phyloP scores from a whole-genome alignment of 345 rosid species.

The Clausena lansium region DNA sequence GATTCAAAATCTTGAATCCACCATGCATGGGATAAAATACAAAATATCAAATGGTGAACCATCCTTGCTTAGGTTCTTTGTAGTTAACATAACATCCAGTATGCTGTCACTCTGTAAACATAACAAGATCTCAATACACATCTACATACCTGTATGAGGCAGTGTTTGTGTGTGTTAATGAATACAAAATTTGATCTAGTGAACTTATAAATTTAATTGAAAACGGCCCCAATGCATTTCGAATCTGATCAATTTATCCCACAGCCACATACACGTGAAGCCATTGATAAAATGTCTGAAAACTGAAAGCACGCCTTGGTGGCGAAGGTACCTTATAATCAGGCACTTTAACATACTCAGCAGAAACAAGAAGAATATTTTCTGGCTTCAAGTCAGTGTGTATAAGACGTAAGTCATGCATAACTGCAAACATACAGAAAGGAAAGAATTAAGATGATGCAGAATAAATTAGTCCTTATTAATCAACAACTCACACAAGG shows the following conservation, averaged over 20 bases:
- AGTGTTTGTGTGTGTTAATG: background rate
- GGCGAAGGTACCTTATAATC: constrained; percentile 59
- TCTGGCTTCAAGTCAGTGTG: constrained; percentile 90
- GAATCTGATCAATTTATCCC: background rate
- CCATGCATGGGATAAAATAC: background rate
- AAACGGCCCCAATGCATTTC: background rate
- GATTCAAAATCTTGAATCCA: background rate
- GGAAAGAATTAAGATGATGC: constrained; percentile 15
- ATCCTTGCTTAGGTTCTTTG: background rate
- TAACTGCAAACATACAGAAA: constrained; percentile 47
- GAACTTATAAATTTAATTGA: background rate
- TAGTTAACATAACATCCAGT: background rate
- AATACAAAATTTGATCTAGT: background rate
- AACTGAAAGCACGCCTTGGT: constrained; percentile 1
- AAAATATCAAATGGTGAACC: background rate
- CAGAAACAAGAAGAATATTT: constrained; percentile 72
- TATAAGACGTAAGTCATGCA: constrained; percentile 72
- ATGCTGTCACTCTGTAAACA: background rate
- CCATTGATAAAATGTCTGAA: background rate
- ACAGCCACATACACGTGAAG: background rate
- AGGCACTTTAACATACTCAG: constrained; percentile 73
- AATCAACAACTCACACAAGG: constrained; percentile 6
- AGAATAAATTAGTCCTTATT: constrained; percentile 7
- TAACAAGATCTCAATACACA: background rate
- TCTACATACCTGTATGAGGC: too few species aligned